These are phyloP conservation scores for Gonapodya sp. DNA, from an alignment of 192 early-diverging fungal genomes.

Conservation along the genomic window DNA sequence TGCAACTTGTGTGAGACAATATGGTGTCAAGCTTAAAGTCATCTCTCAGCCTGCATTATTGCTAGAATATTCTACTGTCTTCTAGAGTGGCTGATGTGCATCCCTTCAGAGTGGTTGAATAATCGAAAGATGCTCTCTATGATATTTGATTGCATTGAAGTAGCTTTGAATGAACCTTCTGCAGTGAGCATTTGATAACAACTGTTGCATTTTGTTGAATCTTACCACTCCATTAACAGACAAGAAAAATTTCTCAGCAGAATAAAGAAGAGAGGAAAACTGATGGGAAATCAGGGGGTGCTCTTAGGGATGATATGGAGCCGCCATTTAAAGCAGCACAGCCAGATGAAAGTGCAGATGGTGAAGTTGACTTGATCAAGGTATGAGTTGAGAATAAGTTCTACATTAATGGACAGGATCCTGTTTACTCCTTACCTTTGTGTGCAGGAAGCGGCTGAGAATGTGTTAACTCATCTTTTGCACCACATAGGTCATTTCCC, in stretches of 20 bases:
- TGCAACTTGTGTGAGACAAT: too few species aligned
- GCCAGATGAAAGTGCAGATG: constrained; percentile 15
- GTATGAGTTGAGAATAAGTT: too few species aligned
- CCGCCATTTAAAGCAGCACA: neutral
- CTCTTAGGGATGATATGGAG: constrained; percentile 13
- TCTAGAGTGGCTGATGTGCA: constrained; percentile 65
- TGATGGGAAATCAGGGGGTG: neutral
- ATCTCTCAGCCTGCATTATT: constrained; percentile 36
- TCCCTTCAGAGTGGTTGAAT: constrained; percentile 46
- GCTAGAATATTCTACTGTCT: constrained; percentile 57
- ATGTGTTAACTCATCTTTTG: constrained; percentile 54
- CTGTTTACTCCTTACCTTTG: constrained; percentile 4
- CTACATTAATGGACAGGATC: constrained; percentile 6
- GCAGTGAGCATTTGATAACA: constrained; percentile 9
- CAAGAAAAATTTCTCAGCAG: neutral
- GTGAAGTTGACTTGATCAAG: constrained; percentile 17
- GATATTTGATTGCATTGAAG: constrained; percentile 64
- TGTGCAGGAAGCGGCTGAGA: constrained; percentile 57
- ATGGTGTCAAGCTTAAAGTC: too few species aligned
- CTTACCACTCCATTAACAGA: too few species aligned
- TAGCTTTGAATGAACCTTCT: constrained; percentile 28
- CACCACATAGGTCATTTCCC: constrained; percentile 63
- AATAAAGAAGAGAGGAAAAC: neutral
- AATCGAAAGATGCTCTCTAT: constrained; percentile 50
- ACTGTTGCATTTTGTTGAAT: too few species aligned